Base-by-base conservation (phyloP, 2,329 filamentous ascomycete genomes). In the Fonsecaea multimorphosa region DNA sequence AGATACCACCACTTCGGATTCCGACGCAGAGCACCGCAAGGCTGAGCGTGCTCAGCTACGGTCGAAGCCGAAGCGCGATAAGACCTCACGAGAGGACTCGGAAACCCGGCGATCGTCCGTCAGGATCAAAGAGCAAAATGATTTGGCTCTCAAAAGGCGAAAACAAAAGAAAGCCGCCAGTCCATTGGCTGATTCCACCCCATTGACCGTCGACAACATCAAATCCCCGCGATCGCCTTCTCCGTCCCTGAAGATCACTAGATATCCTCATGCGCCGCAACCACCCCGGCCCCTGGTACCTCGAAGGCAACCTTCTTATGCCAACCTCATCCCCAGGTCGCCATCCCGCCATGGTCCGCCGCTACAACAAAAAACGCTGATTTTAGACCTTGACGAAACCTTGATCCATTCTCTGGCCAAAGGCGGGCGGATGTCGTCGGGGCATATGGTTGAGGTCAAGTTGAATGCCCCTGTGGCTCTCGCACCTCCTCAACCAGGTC, bases 401-500 rank as follows among this genome's bases (percentile, higher is more conserved):
- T 81, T 99, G 71, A 99, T 99, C 72, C 95, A 99, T 83, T 97
- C 93, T 78, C 93, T 98, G 85, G 93, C 94, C 67, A 97, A 97
- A 77, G 95, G 95, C 32, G 93, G 94, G 60, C 87, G 94, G 65
- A 97, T 97, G 89, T 94, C 92, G 73, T 94, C 92, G 22, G 95
- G 95, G 19, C 95, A 99, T 79, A 99, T 99, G 95, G 93, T 99
- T 59, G 95, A 99, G 80, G 95, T 99, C 69, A 93, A 93, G 73
- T 85, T 97, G 67, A 91, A 91, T 76, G 89, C 89, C 64, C 87
- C 68, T 80, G 85, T 92, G 52, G 89, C 87, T 61, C 85, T 87
- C 55, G 73, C 79, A 32, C 74, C 78, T 49, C 78, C 79, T 31
- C 77, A 79, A 69, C 74, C 75, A 11, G 68, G 68, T 3, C 69